phyloP scores from a whole-genome alignment of 2,329 filamentous ascomycete genomes.

The Colletotrichum orbiculare region DNA sequence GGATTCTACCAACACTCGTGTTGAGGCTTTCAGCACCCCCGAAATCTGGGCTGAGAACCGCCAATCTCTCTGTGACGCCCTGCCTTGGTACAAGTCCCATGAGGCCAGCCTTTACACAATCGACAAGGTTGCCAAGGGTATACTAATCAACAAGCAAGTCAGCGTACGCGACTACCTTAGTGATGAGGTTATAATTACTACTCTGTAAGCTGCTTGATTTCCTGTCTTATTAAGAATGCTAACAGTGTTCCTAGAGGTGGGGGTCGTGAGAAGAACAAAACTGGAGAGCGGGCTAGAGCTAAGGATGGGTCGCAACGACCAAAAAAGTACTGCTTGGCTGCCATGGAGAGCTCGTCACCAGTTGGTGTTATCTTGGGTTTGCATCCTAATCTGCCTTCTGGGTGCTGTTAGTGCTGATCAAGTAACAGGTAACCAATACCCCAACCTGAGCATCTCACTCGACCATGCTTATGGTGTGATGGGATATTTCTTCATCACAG shows the following conservation, averaged over 20 bases:
- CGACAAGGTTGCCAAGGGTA: constrained; percentile 61
- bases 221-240: neutral
- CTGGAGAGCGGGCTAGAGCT: constrained; percentile 56
- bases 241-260: constrained; percentile 60
- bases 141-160: constrained; percentile 68
- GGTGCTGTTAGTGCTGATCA: constrained; percentile 31
- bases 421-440: constrained; percentile 62
- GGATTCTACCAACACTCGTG: neutral
- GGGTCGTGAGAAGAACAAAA: constrained; percentile 56
- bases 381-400: neutral
- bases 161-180: constrained; percentile 68
- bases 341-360: constrained; percentile 57
- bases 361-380: constrained; percentile 67
- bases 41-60: constrained; percentile 67
- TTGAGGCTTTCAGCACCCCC: constrained; percentile 5
- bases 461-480: constrained; percentile 73
- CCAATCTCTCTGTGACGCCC: constrained; percentile 70
- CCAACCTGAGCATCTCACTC: constrained; percentile 58
- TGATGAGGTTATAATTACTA: constrained; percentile 71
- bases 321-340: constrained; percentile 50
- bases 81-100: constrained; percentile 71
- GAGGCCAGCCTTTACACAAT: constrained; percentile 69
- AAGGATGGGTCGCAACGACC: constrained; percentile 55
- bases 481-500: constrained; percentile 74
- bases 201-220: constrained; percentile 58